Base-by-base conservation (phyloP, 2,329 filamentous ascomycete species). In the Colletotrichum eleusines region DNA sequence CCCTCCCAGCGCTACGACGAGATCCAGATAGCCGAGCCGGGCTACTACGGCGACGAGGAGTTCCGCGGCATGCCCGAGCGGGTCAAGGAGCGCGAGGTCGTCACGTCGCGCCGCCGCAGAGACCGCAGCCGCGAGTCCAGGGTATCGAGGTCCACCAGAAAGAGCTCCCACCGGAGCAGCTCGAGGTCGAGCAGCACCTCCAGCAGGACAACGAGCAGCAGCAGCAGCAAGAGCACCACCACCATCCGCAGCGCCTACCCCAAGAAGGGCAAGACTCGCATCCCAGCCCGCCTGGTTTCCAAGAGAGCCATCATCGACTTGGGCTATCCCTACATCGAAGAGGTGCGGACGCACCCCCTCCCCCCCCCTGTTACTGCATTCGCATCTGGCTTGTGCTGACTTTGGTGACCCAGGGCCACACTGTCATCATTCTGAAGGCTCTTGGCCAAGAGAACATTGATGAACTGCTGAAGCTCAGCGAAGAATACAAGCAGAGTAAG, bases 361-460 rank as follows among this genome's bases (percentile, higher is more conserved):
- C n/a, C n/a, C n/a, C n/a, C n/a, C n/a, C 63, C 53, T 28, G 9
- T 60, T 12, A 7, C 1, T 6, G 2, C 69, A 18, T 35, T 8
- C 2, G 9, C 46, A 50, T 16, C 14, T 7, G 20, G 1, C n/a
- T 14, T 20, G 11, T 14, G n/a, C 46, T 50, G 16, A 62, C 18
- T 8, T 23, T 42, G 26, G 9, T 46, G 8, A 6, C 66, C 42
- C 74, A 96, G 93, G 94, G 92, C 48, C 91, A 92, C 74, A 92
- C 92, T 28, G 90, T 96, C 75, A 88, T 97, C 63, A 90, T 98
- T 42, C 90, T 92, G 75, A 92, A 93, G 77, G 95, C 95, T 12
- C 86, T 98, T 6, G 93, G 94, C 20, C 95, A 97, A 76, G 90
- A 95, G 23, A 94, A 97, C 76, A 98, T 98, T 73, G 94, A 98